phyloP scores from a whole-genome alignment of 495 filamentous ascomycete species.

The Aspergillus bertholletiae region DNA sequence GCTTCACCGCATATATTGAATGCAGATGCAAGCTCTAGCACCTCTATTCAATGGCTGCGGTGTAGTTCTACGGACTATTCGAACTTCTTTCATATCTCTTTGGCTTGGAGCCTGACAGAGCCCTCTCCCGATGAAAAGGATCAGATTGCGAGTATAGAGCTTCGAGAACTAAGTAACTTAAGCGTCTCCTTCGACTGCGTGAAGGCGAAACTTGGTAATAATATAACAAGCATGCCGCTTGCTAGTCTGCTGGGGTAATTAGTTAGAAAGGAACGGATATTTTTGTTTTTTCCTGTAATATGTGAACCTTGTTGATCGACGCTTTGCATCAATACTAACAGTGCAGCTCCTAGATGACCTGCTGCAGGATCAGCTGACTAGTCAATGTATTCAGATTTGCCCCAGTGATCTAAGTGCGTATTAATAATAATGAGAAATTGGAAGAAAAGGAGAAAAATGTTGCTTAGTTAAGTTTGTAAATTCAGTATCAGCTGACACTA shows the following conservation, averaged over 20 bases:
- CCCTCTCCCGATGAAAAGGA: slow-evolving; percentile 21
- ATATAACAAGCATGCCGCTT: slow-evolving; percentile 55
- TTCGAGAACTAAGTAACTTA: slow-evolving; percentile 17
- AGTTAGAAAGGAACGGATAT: neutral
- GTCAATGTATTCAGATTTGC: too few relatives aligned
- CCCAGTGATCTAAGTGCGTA: too few relatives aligned
- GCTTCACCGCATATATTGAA: neutral
- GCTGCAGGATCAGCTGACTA: too few relatives aligned
- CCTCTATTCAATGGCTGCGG: neutral
- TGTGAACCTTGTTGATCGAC: neutral
- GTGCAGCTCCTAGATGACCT: neutral
- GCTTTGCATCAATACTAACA: neutral
- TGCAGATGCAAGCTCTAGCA: neutral
- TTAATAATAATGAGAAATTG: too few relatives aligned
- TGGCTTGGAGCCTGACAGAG: slow-evolving; percentile 66
- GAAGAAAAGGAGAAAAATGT: too few relatives aligned
- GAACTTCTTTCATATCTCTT: slow-evolving; percentile 71
- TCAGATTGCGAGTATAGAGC: slow-evolving; percentile 32
- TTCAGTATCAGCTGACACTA: too few relatives aligned
- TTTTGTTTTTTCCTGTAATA: neutral
- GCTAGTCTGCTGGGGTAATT: neutral
- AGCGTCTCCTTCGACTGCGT: slow-evolving; percentile 34
- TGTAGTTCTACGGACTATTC: slow-evolving; percentile 30
- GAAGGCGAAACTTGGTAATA: slow-evolving; percentile 79
- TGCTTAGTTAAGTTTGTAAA: too few relatives aligned